Base-by-base conservation (phyloP, 257 asterid species). In the Scutellaria galericulata region DNA sequence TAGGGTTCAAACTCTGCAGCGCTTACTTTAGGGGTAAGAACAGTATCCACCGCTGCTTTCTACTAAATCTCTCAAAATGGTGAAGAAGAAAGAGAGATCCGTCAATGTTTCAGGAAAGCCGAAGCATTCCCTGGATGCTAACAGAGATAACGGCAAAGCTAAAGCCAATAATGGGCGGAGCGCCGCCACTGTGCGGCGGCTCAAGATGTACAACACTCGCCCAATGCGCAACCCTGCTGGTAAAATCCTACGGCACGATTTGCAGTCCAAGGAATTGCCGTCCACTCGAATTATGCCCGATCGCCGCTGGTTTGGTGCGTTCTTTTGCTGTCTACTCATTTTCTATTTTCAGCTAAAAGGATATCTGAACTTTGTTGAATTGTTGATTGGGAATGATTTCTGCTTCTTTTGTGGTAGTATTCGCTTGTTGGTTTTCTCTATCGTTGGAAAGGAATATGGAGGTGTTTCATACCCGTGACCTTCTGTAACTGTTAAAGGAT, bases 71-170 rank as follows among this genome's bases (percentile, higher is more conserved):
- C 22, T 5, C 37, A 58, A 18, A 64, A 89, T 94, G 99, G 92
- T 54, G 78, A 87, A 87, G 85, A 87, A 70, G 85, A 95, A 80
- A 57, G 97, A 90, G 85, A 88, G 71, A 80, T 84, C 97, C 1
- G 94, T 80, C 20, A 92, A 95, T 5, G 96, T 92, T 1, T 92
- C 99, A 0, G 98, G 97, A 8, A 95, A 92, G 86, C 97, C 99
- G 74, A 95, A 92, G 76, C 99, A 95, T 68, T 92, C 98, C 1
- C 80, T 95, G 41, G 98, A 95, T 71, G 87, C 56, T 2, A 95
- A 95, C 62, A 68, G 98, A 70, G 85, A 79, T 58, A 72, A 42
- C 3, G 81, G 78, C 52, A 94, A 94, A 54, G 74, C 44, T 27
- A 87, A 76, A 57, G 42, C 82, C 70, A 52, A 48, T 52, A 71